Evolutionary conservation across 139 green algal genomes (phyloP).

Genomic region (Limnomonas spitsbergensis): DNA sequence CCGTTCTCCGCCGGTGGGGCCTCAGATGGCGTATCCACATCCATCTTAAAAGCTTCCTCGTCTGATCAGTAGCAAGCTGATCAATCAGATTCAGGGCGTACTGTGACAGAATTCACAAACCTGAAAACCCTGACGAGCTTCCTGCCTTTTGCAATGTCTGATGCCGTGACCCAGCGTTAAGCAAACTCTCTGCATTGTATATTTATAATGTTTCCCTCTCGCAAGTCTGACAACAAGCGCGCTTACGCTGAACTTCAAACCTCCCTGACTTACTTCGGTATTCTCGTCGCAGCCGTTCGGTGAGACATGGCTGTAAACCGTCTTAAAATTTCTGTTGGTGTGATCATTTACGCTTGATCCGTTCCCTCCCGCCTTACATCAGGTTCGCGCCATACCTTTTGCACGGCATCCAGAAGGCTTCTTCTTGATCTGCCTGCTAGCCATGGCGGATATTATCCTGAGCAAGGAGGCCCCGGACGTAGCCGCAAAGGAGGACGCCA

Average conservation of each 20-base stretch:
- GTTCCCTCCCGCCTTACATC: conserved; percentile 38
- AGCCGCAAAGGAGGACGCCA: background rate
- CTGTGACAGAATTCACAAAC: too few species aligned
- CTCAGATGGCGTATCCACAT: too few species aligned
- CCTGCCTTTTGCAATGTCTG: too few species aligned
- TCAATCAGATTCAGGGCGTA: too few species aligned
- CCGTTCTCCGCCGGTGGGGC: too few species aligned
- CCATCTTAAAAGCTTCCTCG: too few species aligned
- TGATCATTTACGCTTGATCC: conserved; percentile 56
- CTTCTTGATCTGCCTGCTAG: conserved; percentile 1
- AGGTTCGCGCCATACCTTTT: conserved; percentile 63
- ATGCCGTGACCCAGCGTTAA: too few species aligned
- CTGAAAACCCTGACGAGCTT: too few species aligned
- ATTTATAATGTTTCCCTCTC: conserved; percentile 49
- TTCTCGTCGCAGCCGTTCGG: conserved; percentile 44
- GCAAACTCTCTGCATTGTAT: too few species aligned
- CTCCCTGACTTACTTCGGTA: conserved; percentile 53
- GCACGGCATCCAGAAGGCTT: conserved; percentile 36
- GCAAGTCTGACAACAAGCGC: conserved; percentile 53
- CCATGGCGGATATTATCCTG: background rate
- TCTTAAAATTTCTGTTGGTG: background rate
- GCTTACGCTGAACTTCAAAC: conserved; percentile 52
- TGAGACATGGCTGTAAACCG: background rate
- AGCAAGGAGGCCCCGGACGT: background rate
- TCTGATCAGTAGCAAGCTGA: too few species aligned